These are phyloP conservation scores for Fusarium agapanthi DNA, from an alignment of 2,329 filamentous ascomycete genomes.

Conservation along the genomic window DNA sequence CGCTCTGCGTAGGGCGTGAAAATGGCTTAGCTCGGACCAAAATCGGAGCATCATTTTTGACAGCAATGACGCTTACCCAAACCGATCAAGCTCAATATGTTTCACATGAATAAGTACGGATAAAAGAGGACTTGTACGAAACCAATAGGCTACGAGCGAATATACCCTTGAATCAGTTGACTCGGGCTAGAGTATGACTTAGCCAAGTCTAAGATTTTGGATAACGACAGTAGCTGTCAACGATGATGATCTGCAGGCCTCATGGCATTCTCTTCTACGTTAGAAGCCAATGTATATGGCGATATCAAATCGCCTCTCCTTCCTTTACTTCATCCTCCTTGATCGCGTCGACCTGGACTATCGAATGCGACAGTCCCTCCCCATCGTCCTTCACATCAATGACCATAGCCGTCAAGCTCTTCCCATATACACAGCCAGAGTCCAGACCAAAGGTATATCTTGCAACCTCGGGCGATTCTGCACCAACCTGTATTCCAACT, in stretches of 20 bases:
- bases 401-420: constrained; percentile 26
- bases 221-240: neutral
- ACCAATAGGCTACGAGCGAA: no score
- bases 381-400: neutral
- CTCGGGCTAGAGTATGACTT: neutral
- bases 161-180: neutral
- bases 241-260: no score
- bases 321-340: neutral
- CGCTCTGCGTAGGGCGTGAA: constrained; percentile 10
- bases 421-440: constrained; percentile 77
- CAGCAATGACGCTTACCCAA: neutral
- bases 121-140: neutral
- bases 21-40: constrained; percentile 8
- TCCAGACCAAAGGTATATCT: constrained; percentile 84
- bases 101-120: neutral
- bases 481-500: constrained; percentile 62
- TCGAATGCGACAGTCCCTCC: constrained; percentile 9
- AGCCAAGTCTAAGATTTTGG: no score
- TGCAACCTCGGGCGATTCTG: neutral
- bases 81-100: neutral
- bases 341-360: constrained; percentile 13
- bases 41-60: neutral
- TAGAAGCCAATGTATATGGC: no score
- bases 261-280: neutral
- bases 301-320: neutral